A percentile compares a stretch with the other conserved stretches of the same genome.
phyloP scores from a whole-genome alignment of 805 yeast genomes.

The Metschnikowia matae region DNA sequence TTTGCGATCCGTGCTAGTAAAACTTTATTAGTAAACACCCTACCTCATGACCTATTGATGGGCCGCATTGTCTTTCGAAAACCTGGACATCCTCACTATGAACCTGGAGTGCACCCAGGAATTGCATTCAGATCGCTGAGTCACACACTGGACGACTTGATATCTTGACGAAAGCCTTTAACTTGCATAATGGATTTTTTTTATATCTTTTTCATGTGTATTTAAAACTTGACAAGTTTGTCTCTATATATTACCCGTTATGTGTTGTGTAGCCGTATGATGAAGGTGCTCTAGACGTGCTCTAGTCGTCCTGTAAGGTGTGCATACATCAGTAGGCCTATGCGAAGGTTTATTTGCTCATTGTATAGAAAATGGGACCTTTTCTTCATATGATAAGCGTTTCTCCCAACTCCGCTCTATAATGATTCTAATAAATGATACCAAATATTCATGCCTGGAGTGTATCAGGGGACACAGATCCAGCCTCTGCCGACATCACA shows the following conservation, averaged over 20 bases:
- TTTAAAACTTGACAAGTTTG: no score
- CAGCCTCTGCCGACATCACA: constrained; percentile 76
- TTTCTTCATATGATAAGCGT: background rate
- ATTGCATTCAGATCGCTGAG: background rate
- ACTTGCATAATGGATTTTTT: background rate
- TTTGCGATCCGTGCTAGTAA: background rate
- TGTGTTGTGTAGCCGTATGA: no score
- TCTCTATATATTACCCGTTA: no score
- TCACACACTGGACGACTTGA: background rate
- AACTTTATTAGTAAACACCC: background rate
- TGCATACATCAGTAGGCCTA: background rate
- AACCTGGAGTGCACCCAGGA: background rate
- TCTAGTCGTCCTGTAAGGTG: background rate
- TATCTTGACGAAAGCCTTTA: background rate
- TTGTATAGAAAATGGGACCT: background rate
- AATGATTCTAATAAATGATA: constrained; percentile 78
- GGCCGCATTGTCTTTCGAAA: background rate
- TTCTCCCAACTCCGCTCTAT: background rate
- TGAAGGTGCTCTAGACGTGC: background rate
- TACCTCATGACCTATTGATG: background rate
- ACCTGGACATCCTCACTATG: background rate
- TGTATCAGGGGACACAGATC: constrained; percentile 94
- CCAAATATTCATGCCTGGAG: constrained; percentile 76
- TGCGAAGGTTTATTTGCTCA: constrained; percentile 5
- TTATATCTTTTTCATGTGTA: no score